Base-by-base conservation (phyloP, 78 protist genomes). In the Pelomyxa schiedti region DNA sequence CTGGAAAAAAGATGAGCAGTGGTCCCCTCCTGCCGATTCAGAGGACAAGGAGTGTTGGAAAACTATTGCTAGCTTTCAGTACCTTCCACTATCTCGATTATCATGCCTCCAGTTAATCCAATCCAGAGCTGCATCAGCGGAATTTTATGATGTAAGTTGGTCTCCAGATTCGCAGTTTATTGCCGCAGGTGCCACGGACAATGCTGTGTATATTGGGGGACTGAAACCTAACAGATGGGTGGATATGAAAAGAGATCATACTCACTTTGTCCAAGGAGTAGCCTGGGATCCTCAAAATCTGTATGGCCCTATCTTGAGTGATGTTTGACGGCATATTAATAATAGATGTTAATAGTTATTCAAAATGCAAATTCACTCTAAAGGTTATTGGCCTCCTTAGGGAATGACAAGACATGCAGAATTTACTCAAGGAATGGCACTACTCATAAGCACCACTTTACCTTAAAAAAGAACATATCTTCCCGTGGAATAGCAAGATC, bases 71-170 rank as follows among this genome's bases (percentile, higher is more conserved):
- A n/a, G n/a, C n/a, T n/a, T n/a, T n/a, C n/a, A n/a, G n/a, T n/a
- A n/a, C n/a, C n/a, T n/a, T n/a, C n/a, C n/a, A n/a, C n/a, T n/a
- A n/a, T n/a, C n/a, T n/a, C n/a, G n/a, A n/a, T n/a, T n/a, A n/a
- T n/a, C n/a, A n/a, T n/a, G n/a, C n/a, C n/a, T n/a, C n/a, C n/a
- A n/a, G n/a, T n/a, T n/a, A n/a, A n/a, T n/a, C n/a, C n/a, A n/a
- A n/a, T n/a, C n/a, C n/a, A n/a, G n/a, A n/a, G n/a, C n/a, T n/a
- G 58, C 58, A 16, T 47, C 58, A 16, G 16, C 16, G 58, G 82
- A 77, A 42, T 69, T 71, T 24, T 43, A 24, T 71, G 82, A 77
- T 71, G 73, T 77, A 5, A 2, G 63, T 9, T 77, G 82, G 82
- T 52, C 82, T 5, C 80, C 80, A 1, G 43, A 42, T 30, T 40